A percentile compares a stretch with the other conserved stretches of the same genome.
Conservation (phyloP, 2,329 filamentous ascomycete species). For the Fonsecaea multimorphosa region DNA sequence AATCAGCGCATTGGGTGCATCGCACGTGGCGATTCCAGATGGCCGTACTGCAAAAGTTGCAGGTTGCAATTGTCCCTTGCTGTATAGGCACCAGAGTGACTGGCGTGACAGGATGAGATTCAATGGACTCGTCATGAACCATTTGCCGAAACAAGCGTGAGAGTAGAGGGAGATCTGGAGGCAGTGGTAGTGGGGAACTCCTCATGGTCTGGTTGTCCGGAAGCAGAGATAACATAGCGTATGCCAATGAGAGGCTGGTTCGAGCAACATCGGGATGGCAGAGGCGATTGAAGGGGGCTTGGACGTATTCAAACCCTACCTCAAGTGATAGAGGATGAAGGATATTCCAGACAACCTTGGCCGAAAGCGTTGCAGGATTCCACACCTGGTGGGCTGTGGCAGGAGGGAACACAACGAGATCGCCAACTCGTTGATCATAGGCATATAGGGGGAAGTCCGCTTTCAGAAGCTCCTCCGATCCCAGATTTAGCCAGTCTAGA, state of each 20-base stretch:
- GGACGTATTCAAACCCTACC: slow-evolving; percentile 46
- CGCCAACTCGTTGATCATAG: slow-evolving; percentile 44
- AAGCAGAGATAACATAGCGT: slow-evolving; percentile 44
- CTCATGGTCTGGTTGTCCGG: slow-evolving; percentile 34
- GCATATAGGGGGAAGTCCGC: slow-evolving; percentile 48
- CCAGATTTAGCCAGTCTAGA: slow-evolving; percentile 46
- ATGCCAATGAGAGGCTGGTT: slow-evolving; percentile 43
- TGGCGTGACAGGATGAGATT: slow-evolving; percentile 35
- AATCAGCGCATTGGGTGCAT: slow-evolving; percentile 47
- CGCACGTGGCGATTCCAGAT: slow-evolving; percentile 49
- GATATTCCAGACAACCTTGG: slow-evolving; percentile 48
- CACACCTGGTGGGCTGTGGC: slow-evolving; percentile 48
- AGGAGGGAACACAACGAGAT: slow-evolving; percentile 47
- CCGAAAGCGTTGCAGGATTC: slow-evolving; percentile 45
- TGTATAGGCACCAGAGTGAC: slow-evolving; percentile 43
- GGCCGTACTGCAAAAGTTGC: slow-evolving; percentile 47
- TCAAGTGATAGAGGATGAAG: slow-evolving; percentile 45
- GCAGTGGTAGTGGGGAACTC: slow-evolving; percentile 31
- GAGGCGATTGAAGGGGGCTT: slow-evolving; percentile 45
- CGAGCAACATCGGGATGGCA: slow-evolving; percentile 46
- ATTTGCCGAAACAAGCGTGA: slow-evolving; percentile 43
- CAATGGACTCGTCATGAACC: slow-evolving; percentile 44
- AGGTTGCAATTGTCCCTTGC: slow-evolving; percentile 45
- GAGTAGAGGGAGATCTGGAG: slow-evolving; percentile 42
- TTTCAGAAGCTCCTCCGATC: slow-evolving; percentile 41